phyloP scores from a whole-genome alignment of 768 basidiomycete species.

The Suillus spraguei region DNA sequence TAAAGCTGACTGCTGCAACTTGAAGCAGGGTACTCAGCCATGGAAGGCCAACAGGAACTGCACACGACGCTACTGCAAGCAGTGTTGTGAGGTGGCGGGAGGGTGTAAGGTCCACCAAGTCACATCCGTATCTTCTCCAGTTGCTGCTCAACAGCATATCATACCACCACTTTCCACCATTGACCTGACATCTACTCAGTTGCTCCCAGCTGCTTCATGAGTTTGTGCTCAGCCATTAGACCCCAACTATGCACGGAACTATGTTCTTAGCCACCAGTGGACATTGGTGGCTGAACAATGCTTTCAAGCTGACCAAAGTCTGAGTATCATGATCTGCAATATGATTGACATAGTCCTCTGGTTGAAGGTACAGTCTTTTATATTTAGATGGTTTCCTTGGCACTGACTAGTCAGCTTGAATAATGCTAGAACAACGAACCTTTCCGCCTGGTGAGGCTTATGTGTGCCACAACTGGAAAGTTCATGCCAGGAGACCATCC shows the following conservation, averaged over 20 bases:
- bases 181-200: not conserved
- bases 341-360: too few relatives aligned
- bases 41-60: not conserved
- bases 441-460: not conserved
- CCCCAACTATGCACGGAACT: not conserved
- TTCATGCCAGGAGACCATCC: not conserved
- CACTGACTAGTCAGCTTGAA: not conserved
- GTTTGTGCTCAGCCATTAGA: not conserved
- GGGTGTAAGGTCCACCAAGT: not conserved
- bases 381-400: not conserved
- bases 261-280: not conserved
- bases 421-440: not conserved
- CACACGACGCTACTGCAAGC: not conserved
- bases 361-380: not conserved
- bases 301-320: constrained; percentile 1
- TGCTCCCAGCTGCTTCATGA: not conserved
- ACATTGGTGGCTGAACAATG: not conserved
- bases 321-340: not conserved
- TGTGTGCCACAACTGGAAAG: not conserved
- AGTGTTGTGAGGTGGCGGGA: not conserved
- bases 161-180: not conserved
- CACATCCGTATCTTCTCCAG: not conserved
- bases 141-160: not conserved
- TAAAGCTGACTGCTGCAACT: too few relatives aligned
- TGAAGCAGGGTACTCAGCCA: not conserved